phyloP scores from a whole-genome alignment of 164 flowering plant species.

The Litsea cubeba region DNA sequence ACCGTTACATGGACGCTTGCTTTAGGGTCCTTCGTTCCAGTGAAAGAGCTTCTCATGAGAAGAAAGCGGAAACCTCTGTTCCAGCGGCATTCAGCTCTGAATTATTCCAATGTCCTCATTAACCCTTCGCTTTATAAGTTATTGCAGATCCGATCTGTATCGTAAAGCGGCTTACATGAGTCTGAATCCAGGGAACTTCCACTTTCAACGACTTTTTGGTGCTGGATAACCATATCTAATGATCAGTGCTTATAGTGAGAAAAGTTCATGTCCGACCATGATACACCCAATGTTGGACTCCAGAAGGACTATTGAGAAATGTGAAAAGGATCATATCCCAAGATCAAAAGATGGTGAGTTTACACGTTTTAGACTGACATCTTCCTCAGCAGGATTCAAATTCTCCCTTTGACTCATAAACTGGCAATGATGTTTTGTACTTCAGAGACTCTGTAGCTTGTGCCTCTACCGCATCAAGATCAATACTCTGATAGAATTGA shows the following conservation, averaged over 20 bases:
- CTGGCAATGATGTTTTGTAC: constrained; percentile 26
- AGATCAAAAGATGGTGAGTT: constrained; percentile 83
- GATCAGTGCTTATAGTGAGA: not conserved
- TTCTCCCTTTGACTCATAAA: constrained; percentile 14
- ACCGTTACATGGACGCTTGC: no score
- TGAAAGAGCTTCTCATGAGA: no score
- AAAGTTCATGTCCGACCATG: not conserved
- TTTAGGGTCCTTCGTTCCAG: no score
- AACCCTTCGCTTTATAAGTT: not conserved
- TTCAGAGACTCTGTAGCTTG: constrained; percentile 62
- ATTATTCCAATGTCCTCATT: not conserved
- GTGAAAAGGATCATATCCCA: constrained; percentile 44
- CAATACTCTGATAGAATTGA: constrained; percentile 63
- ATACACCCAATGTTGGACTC: no score
- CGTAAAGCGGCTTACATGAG: no score
- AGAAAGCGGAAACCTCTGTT: no score
- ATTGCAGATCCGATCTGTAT: not conserved
- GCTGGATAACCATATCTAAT: not conserved
- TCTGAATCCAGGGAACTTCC: no score
- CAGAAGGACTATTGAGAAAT: not conserved
- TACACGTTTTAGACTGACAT: constrained; percentile 4
- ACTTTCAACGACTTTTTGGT: no score
- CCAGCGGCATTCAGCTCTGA: not conserved
- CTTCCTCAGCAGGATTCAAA: constrained; percentile 15
- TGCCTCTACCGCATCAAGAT: constrained; percentile 87